Evolutionary conservation across 345 rosid species (phyloP), one percentile per base, ranked within the genome.

Genomic region (Moringa oleifera): DNA sequence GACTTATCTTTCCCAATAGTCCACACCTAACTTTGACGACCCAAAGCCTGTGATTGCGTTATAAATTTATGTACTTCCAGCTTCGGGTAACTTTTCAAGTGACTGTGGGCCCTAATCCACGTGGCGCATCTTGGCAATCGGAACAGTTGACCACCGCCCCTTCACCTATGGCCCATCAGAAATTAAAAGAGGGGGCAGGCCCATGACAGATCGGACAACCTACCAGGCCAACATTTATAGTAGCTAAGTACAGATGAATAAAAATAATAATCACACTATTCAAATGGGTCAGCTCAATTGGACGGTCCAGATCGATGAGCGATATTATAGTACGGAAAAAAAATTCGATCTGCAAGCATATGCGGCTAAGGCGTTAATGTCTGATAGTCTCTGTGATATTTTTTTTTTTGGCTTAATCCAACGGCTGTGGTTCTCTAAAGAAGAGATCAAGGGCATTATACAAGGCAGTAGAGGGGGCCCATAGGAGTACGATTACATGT

Each of bases 301-400:
- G 51, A 68, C 64, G 76, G 67, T 23, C 22, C 23, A 6, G 63
- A 70, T 47, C 25, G 22, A 28, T 0, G 51, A 64, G 57, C 19
- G 55, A 69, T 57, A 37, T 5, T 15, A 20, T 19, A 25, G 46
- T 28, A 52, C 61, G 25, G 55, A 61, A 28, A 3, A 28, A 49
- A 51, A n/a, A 12, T 12, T 9, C 56, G 73, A 59, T 71, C 70
- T 51, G 58, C 33, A 19, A 23, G 25, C 31, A 47, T 61, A 61
- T 46, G 58, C 12, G 33, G 46, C 71, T 55, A 50, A 36, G 33
- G 33, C 8, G 33, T 28, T 28, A 8, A 28, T 28, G 33, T 28
- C 33, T 28, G 3, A 3, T 28, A 28, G 33, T 28, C n/a, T 28
- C 33, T 2, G 33, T 2, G 33, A 28, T 28, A 70, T 61, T 66